Evolutionary conservation across 1,284 basidiomycete genomes (phyloP), one percentile per base, ranked within the genome.

Genomic region (Sanghuangporus baumii): DNA sequence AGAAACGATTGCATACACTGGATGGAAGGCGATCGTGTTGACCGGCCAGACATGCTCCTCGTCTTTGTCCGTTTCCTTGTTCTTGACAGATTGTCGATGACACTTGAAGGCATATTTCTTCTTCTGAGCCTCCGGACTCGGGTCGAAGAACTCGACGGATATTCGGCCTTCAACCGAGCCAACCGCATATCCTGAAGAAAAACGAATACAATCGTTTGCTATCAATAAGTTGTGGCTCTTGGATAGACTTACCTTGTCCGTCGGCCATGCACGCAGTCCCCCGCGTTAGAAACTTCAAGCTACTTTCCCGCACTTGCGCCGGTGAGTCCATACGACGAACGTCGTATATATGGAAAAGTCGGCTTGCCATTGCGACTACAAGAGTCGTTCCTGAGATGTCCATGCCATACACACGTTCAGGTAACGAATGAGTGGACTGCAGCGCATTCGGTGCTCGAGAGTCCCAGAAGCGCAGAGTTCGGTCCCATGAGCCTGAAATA

Each of bases 41-140:
- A 99, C 96, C 0, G 96, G 95, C 86, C 94, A 99, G n/a, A 98
- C 95, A 66, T 95, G 92, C 72, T 99, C 97, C n/a, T 92, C 89
- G 41, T 91, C 92, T 55, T 93, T 46, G 8, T 18, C 43, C 20
- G 43, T 46, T 46, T 46, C 43, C 20, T 46, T 46, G 20, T 46
- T 46, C 43, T 46, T 88, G 58, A 95, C 87, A 1, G 91, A 87
- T 71, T 94, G 89, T 18, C 96, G 83, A 72, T 99, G 96, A 69
- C 96, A 98, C 72, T 98, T 96, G 84, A 98, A 99, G 2, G 97
- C 97, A 73, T 99, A 99, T 75, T 98, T 98, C 73, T 91, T 89
- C 16, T 89, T 86, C 74, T 98, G 94, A 0, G 81, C 79, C 26
- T 84, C 82, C 0, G 86, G 79, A 9, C 84, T 85, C 2, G 92